These are phyloP conservation scores for Prosopis cineraria DNA, from an alignment of 306 rosid species.

Conservation along the genomic window DNA sequence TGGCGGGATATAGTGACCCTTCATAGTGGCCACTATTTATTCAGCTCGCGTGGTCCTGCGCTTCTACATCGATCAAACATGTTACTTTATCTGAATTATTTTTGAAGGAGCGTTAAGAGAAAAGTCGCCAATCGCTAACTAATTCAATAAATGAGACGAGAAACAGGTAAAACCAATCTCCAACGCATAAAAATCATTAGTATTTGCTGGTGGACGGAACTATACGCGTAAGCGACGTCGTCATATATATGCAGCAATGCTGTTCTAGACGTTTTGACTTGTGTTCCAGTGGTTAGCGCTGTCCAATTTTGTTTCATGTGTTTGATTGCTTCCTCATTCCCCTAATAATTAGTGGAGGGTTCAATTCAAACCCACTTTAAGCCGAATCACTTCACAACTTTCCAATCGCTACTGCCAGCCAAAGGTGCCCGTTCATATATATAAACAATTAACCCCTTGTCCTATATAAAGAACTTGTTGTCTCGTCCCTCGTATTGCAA, in stretches of 20 bases:
- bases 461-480: not conserved
- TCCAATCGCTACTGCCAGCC: slow-evolving; percentile 1
- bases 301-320: slow-evolving; percentile 29
- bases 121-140: not conserved
- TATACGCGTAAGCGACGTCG: slow-evolving; percentile 2
- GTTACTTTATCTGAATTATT: not conserved
- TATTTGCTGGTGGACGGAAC: not conserved
- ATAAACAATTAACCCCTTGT: not conserved
- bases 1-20: not conserved
- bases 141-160: not conserved
- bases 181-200: not conserved
- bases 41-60: not conserved
- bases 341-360: not conserved
- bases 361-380: slow-evolving; percentile 20
- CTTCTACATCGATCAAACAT: not conserved
- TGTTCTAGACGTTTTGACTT: slow-evolving; percentile 32
- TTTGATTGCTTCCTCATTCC: slow-evolving; percentile 18
- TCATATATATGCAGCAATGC: not conserved
- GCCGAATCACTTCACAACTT: slow-evolving; percentile 9
- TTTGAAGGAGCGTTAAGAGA: not conserved
- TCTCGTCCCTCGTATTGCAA: not conserved
- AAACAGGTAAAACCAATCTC: not conserved
- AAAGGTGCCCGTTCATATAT: not conserved
- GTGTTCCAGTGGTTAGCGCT: not conserved
- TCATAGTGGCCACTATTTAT: not conserved